Conservation (phyloP, 805 yeast species). For the Saccharomyces eubayanus region DNA sequence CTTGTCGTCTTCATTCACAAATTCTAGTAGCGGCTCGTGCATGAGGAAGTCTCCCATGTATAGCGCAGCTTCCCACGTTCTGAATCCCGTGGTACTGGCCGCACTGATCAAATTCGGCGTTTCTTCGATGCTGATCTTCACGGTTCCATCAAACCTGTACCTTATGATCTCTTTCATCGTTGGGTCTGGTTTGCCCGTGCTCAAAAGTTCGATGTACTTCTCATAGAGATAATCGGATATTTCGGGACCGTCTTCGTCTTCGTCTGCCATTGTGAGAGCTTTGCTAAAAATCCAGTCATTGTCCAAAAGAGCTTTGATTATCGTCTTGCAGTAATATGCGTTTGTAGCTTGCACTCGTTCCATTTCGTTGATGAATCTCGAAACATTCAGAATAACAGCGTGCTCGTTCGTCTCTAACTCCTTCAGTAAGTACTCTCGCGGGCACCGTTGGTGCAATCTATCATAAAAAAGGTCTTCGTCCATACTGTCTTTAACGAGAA, state of each 20-base stretch:
- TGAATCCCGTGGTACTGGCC: conserved; percentile 74
- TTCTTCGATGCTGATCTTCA: conserved; percentile 39
- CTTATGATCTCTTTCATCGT: conserved; percentile 27
- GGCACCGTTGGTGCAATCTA: conserved; percentile 11
- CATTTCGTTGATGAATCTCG: conserved; percentile 15
- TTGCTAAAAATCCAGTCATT: conserved; percentile 20
- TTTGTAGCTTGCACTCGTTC: conserved; percentile 30
- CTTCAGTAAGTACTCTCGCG: conserved; percentile 3
- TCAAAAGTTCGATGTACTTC: conserved; percentile 25
- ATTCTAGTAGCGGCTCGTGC: conserved; percentile 2
- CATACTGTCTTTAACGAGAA: not conserved
- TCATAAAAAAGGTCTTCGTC: conserved; percentile 5
- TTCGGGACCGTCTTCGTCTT: conserved; percentile 6
- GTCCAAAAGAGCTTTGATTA: conserved; percentile 38
- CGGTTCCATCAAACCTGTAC: conserved; percentile 19
- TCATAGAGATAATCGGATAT: conserved; percentile 28
- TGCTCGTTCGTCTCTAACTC: not conserved
- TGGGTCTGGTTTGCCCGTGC: conserved; percentile 19
- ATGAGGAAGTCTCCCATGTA: conserved; percentile 49
- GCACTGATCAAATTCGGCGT: conserved; percentile 60
- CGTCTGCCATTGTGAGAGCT: not conserved
- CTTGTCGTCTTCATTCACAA: not conserved
- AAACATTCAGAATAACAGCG: conserved; percentile 1
- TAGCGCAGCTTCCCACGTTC: conserved; percentile 93
- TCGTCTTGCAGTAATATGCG: conserved; percentile 42